Evolutionary conservation across 2,329 filamentous ascomycete genomes (phyloP), one percentile per base, ranked within the genome.

Genomic region (Mycosphaerella arachidis): DNA sequence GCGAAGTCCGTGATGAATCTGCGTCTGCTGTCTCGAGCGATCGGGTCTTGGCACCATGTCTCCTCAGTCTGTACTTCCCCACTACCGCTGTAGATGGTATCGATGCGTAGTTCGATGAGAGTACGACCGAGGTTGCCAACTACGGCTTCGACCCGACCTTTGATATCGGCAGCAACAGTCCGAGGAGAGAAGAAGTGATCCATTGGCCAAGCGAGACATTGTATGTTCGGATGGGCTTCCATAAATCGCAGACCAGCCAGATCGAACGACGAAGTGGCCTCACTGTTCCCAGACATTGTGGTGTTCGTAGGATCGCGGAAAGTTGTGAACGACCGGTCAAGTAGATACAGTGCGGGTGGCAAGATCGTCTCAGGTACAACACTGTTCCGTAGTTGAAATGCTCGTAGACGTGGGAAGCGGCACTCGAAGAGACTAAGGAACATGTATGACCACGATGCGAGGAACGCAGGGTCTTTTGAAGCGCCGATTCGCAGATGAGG

Each of bases 341-440:
- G 65, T 0, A 79, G 72, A 50, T 72, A 78, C 1, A 78, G 55
- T 0, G 70, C 72, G 8, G 57, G 45, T 4, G 75, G 76, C 7
- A 79, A 60, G n/a, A 56, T 62, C 1, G 74, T 76, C 10, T 74
- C 68, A 0, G 66, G 53, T 10, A 74, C 68, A 1, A 78, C 74
- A 20, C 76, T 75, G 63, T 80, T 80, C 13, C 78, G 73, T 31
- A 79, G 62, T 56, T 81, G 78, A 30, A 81, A 77, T n/a, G 76
- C 72, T 30, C 75, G 68, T 8, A 81, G 64, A 54, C 76, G 69
- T 6, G 78, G 77, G 58, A 80, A 79, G 1, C 74, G 72, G 37
- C 77, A 67, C 6, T 54, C 55, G 57, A 74, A 73, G 8, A 79
- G 66, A 5, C 60, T 57, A 7, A 64, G 55, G 56, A 70, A 73